These are phyloP conservation scores for Asterochloris sp. DNA, from an alignment of 139 green algal species.

Conservation along the genomic window DNA sequence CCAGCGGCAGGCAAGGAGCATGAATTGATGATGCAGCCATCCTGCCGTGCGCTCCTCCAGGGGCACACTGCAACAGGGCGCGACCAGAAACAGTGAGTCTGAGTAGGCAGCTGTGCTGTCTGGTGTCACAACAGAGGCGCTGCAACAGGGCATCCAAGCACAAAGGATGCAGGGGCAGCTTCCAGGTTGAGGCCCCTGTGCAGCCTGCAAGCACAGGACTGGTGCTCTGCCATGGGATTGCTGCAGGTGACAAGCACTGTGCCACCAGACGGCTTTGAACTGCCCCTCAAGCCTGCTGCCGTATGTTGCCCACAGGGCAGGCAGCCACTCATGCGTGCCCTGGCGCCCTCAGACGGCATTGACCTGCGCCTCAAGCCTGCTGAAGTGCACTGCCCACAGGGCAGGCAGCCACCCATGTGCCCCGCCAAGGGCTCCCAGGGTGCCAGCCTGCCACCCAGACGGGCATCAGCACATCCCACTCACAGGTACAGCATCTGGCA, in stretches of 20 bases:
- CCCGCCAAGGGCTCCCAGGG: no score
- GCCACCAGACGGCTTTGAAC: not conserved
- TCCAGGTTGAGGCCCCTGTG: not conserved
- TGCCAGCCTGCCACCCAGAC: no score
- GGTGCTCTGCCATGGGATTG: not conserved
- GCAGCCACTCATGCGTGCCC: conserved; percentile 6
- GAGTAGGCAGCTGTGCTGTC: no score
- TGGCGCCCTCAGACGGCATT: no score
- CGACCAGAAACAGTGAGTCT: no score
- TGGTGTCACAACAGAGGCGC: not conserved
- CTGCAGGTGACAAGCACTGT: not conserved
- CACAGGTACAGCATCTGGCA: not conserved
- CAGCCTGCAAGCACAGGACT: not conserved
- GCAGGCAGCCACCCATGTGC: not conserved
- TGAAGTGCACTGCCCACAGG: not conserved
- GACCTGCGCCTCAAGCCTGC: no score
- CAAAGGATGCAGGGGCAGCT: not conserved
- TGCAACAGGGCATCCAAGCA: not conserved
- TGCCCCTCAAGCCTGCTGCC: not conserved
- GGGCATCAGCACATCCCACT: not conserved
- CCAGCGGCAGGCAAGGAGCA: no score
- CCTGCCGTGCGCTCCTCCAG: no score
- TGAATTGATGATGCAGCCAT: no score
- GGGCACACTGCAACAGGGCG: no score
- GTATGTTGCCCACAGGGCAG: not conserved